Percentiles rank a stretch among this genome's conserved stretches.
These are phyloP conservation scores for Colletotrichum aenigma DNA, from an alignment of 2,329 filamentous ascomycete species.

Conservation along the genomic window DNA sequence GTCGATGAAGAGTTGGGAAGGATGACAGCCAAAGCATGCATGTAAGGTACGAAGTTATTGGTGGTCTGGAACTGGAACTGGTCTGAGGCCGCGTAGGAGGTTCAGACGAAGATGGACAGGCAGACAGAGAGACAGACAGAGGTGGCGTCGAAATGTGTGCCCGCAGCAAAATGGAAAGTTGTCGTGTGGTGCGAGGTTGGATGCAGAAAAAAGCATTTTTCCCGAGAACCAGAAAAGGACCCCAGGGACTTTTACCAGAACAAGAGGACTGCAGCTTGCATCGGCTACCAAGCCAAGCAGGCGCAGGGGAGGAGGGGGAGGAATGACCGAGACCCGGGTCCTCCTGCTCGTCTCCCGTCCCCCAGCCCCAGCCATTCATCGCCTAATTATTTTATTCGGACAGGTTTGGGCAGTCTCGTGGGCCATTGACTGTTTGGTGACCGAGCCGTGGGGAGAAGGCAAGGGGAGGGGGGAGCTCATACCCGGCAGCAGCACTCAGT, in stretches of 20 bases:
- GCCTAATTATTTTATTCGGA: neutral
- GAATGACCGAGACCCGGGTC: neutral
- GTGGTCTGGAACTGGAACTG: neutral
- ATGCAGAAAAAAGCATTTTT: neutral
- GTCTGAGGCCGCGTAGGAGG: neutral
- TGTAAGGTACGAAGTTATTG: neutral
- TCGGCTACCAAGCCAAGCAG: neutral
- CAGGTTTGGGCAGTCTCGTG: neutral
- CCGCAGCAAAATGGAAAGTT: neutral
- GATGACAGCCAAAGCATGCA: neutral
- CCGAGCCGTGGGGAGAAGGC: slow-evolving; percentile 12
- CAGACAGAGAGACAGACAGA: neutral
- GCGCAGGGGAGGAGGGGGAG: neutral
- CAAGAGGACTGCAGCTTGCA: neutral
- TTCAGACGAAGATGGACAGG: neutral
- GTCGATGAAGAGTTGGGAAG: neutral
- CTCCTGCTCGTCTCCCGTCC: neutral
- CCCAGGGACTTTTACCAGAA: neutral
- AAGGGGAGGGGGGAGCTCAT: neutral
- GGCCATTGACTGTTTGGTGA: slow-evolving; percentile 11
- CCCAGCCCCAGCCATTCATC: neutral
- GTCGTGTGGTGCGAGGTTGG: slow-evolving; percentile 9
- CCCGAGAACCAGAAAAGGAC: neutral
- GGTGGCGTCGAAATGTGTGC: neutral
- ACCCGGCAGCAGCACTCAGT: neutral